Conservation (phyloP, 129 eudicot species). For the Glebionis coronaria region DNA sequence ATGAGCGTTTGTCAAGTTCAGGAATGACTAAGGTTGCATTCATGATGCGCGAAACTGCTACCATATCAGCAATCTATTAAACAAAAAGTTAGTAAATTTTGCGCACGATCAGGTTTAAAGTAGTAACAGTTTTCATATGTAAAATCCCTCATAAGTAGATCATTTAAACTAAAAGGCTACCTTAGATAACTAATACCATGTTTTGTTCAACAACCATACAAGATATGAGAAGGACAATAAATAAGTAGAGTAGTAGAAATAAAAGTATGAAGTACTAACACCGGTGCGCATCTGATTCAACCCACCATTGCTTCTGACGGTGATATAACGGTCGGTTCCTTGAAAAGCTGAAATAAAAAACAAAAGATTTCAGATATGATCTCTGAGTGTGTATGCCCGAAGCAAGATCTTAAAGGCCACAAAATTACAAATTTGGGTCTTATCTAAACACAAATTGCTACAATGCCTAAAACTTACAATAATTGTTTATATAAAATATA, state of each 20-base stretch:
- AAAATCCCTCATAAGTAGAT: neutral
- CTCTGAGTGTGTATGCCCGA: neutral
- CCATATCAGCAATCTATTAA: conserved; percentile 92
- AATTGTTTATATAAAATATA: no score
- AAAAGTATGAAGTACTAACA: conserved; percentile 45
- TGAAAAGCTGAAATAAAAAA: conserved; percentile 43
- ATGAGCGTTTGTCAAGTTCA: conserved; percentile 86
- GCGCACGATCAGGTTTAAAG: neutral
- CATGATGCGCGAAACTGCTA: conserved; percentile 83
- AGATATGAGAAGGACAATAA: neutral
- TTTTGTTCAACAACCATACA: conserved; percentile 7
- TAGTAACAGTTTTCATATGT: neutral
- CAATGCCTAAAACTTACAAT: no score
- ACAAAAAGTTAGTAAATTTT: conserved; percentile 8
- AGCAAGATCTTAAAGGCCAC: neutral
- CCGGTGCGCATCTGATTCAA: conserved; percentile 97
- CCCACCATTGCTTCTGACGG: conserved; percentile 91
- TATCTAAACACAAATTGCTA: neutral
- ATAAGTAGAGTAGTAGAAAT: neutral
- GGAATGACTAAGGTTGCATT: conserved; percentile 96
- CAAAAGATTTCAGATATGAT: neutral
- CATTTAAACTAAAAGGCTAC: neutral
- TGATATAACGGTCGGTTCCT: conserved; percentile 58
- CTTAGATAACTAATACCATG: neutral
- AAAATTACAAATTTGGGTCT: neutral